These are phyloP conservation scores for Neospermospora avenae DNA, from an alignment of 2,329 filamentous ascomycete species.

Conservation along the genomic window DNA sequence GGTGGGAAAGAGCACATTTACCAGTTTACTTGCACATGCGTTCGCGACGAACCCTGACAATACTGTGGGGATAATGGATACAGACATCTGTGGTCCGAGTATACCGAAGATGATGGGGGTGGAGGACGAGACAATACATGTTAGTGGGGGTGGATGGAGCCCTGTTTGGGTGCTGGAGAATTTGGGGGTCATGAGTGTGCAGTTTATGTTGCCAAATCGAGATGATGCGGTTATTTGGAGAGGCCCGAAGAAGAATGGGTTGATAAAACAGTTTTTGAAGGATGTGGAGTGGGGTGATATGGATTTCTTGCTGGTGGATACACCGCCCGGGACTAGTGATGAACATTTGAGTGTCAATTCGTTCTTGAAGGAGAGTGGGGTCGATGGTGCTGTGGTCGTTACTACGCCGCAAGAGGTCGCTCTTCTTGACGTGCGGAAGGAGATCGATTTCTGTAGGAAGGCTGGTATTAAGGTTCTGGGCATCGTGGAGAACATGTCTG, in stretches of 20 bases:
- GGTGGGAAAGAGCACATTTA: slow-evolving; percentile 95
- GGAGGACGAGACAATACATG: slow-evolving; percentile 87
- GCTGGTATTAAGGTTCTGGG: slow-evolving; percentile 86
- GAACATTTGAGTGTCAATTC: slow-evolving; percentile 94
- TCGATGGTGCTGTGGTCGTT: slow-evolving; percentile 89
- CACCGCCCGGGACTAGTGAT: slow-evolving; percentile 90
- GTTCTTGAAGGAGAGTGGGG: slow-evolving; percentile 84
- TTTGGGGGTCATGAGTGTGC: slow-evolving; percentile 92
- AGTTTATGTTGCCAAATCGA: slow-evolving; percentile 93
- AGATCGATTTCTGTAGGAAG: slow-evolving; percentile 96
- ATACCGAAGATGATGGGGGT: slow-evolving; percentile 99
- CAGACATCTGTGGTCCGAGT: slow-evolving; percentile 92
- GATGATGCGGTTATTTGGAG: slow-evolving; percentile 98
- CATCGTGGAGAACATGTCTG: slow-evolving; percentile 96
- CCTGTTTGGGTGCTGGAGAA: slow-evolving; percentile 96
- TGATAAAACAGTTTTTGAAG: slow-evolving; percentile 97
- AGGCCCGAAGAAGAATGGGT: slow-evolving; percentile 95
- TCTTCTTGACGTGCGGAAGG: slow-evolving; percentile 89
- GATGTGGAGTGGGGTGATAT: slow-evolving; percentile 97
- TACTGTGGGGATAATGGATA: slow-evolving; percentile 94
- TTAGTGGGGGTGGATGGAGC: slow-evolving; percentile 84
- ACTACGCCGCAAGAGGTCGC: slow-evolving; percentile 95
- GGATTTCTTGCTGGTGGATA: slow-evolving; percentile 92
- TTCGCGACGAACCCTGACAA: slow-evolving; percentile 78
- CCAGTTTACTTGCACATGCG: slow-evolving; percentile 80